Evolutionary conservation across 1,139 yeast genomes (phyloP).

Genomic region (Candida glucosophila): DNA sequence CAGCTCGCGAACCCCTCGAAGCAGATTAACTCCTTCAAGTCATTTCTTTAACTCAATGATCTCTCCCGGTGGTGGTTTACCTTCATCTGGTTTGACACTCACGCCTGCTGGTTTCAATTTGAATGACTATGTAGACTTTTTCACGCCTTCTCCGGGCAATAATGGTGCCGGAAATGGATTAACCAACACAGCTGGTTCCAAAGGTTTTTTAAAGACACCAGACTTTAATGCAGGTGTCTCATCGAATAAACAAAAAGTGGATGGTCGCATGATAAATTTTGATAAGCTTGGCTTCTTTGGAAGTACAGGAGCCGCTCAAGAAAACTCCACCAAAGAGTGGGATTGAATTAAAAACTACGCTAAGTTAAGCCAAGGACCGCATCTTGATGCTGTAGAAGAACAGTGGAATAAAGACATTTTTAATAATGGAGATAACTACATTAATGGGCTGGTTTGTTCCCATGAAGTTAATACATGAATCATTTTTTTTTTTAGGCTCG

Average conservation of each 20-base stretch:
- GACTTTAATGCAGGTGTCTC: slow-evolving; percentile 29
- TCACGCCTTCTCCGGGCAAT: slow-evolving; percentile 58
- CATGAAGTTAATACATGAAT: too few relatives aligned
- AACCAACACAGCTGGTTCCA: slow-evolving; percentile 3
- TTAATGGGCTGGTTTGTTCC: too few relatives aligned
- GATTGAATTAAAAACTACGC: too few relatives aligned
- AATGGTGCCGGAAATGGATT: slow-evolving; percentile 17
- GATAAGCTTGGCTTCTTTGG: slow-evolving; percentile 26
- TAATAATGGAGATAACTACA: too few relatives aligned
- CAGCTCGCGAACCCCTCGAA: slow-evolving; percentile 33
- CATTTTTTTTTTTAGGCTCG: too few relatives aligned
- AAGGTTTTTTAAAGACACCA: slow-evolving; percentile 24
- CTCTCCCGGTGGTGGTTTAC: slow-evolving; percentile 20
- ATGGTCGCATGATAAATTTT: slow-evolving; percentile 39
- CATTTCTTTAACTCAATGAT: slow-evolving; percentile 18
- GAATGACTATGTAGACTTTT: slow-evolving; percentile 73
- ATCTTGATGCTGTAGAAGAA: too few relatives aligned
- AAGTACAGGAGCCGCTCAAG: slow-evolving; percentile 6
- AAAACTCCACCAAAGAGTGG: slow-evolving; percentile 4
- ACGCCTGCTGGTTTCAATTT: slow-evolving; percentile 73
- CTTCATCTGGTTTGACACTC: slow-evolving; percentile 35
- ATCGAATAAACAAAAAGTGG: slow-evolving; percentile 23
- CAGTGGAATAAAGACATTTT: too few relatives aligned
- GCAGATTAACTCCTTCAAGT: slow-evolving; percentile 35
- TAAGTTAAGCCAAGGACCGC: too few relatives aligned